Evolutionary conservation across 306 rosid species (phyloP).

Genomic region (Albizia julibrissin): DNA sequence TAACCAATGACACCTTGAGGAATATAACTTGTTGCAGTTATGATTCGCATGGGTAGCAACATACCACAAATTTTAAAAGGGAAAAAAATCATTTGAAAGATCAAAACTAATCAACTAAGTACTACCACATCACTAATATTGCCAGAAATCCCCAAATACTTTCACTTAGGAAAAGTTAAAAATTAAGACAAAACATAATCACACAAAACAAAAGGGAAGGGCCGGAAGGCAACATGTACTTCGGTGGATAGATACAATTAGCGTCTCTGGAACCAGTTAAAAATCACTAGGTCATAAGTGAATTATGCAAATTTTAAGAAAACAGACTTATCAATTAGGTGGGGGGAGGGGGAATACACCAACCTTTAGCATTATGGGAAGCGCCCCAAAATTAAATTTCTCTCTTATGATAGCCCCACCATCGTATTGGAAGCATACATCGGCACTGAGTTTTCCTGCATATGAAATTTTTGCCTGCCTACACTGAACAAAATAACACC

Average conservation of each 20-base stretch:
- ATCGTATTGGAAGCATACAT: conserved; percentile 62
- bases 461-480: conserved; percentile 80
- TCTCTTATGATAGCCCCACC: conserved; percentile 50
- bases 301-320: background rate
- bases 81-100: background rate
- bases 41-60: background rate
- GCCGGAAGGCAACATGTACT: background rate
- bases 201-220: background rate
- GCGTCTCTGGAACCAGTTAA: background rate
- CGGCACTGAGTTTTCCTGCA: conserved; percentile 61
- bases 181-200: background rate
- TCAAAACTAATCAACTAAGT: background rate
- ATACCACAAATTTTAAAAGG: background rate
- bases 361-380: conserved; percentile 92
- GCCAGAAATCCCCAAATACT: background rate
- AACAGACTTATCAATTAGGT: background rate
- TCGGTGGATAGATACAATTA: background rate
- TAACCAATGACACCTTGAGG: no score
- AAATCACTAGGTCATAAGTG: background rate
- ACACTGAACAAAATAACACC: conserved; percentile 49
- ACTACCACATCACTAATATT: background rate
- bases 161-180: background rate
- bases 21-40: background rate
- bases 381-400: conserved; percentile 55
- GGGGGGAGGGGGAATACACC: background rate